These are phyloP conservation scores for Puccinia coronata DNA, from an alignment of 1,284 basidiomycete genomes.

Conservation along the genomic window DNA sequence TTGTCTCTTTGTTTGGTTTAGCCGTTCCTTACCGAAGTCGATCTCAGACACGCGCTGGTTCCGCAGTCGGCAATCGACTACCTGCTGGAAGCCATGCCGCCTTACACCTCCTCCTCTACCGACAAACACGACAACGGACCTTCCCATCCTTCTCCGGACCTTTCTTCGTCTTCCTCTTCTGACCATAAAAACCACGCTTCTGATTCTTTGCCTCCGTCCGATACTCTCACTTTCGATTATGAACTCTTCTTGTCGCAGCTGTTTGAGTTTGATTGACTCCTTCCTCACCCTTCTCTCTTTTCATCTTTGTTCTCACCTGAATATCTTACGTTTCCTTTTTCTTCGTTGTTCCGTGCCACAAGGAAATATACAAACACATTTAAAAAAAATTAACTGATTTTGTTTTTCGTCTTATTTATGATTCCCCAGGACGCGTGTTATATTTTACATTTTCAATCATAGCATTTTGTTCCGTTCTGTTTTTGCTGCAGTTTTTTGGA, in stretches of 20 bases:
- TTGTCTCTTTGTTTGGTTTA: conserved; percentile 57
- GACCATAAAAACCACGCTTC: background rate
- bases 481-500: too few species aligned
- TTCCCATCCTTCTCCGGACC: background rate
- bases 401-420: too few species aligned
- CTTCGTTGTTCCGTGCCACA: too few species aligned
- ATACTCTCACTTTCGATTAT: conserved; percentile 41
- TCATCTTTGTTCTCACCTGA: too few species aligned
- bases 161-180: background rate
- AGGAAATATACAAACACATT: too few species aligned
- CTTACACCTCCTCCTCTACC: background rate
- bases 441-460: too few species aligned
- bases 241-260: conserved; percentile 45
- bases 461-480: too few species aligned
- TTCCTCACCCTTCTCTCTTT: background rate
- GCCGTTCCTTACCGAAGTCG: conserved; percentile 91
- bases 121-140: background rate
- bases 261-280: conserved; percentile 40
- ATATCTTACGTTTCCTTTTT: too few species aligned
- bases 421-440: too few species aligned
- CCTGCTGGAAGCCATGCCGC: conserved; percentile 74
- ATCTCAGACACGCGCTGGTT: conserved; percentile 82
- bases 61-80: conserved; percentile 78
- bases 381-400: too few species aligned
- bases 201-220: background rate